Evolutionary conservation across 495 filamentous ascomycete species (phyloP), one percentile per base, ranked within the genome.

Genomic region (Penicillium turbatum): DNA sequence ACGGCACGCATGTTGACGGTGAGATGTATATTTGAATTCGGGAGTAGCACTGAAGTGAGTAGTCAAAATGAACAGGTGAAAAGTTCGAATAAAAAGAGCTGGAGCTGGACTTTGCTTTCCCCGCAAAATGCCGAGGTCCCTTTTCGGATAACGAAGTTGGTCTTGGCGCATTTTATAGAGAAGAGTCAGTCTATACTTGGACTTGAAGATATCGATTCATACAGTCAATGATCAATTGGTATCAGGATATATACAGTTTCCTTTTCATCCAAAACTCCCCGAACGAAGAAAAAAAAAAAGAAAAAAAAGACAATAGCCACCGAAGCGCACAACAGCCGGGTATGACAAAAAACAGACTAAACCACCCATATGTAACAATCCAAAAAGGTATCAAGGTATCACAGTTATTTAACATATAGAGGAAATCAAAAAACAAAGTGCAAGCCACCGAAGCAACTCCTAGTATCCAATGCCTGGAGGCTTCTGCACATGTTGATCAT

Each of bases 1-100:
- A 97, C 89, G 55, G 83, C 92, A 57, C 83, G 84, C 92, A 97
- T 97, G 17, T 54, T 78, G 60, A 19, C 15, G n/a, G 27, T 36
- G 10, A 30, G 30, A 34, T 55, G 26, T 35, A 46, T 1, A 31
- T 32, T 41, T 16, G 29, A 13, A 40, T 32, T 50, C n/a, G 26
- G 4, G 27, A 38, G 31, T n/a, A 16, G n/a, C 16, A 16, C 30
- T n/a, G 6, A 16, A 30, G 11, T 17, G n/a, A 51, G 21, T 24
- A 24, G 21, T 24, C 2, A 19, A 41, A n/a, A 31, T 51, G 7
- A 45, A 35, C 7, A 11, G 1, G 45, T 10, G 11, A 37, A 24
- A 32, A 21, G 26, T 48, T 2, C 15, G 32, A 6, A 51, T 37
- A 41, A 43, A 34, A 21, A 32, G 49, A 21, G 27, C 21, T 16